Evolutionary conservation across 75 land plant species (phyloP).

Genomic region (Cupressus sempervirens): DNA sequence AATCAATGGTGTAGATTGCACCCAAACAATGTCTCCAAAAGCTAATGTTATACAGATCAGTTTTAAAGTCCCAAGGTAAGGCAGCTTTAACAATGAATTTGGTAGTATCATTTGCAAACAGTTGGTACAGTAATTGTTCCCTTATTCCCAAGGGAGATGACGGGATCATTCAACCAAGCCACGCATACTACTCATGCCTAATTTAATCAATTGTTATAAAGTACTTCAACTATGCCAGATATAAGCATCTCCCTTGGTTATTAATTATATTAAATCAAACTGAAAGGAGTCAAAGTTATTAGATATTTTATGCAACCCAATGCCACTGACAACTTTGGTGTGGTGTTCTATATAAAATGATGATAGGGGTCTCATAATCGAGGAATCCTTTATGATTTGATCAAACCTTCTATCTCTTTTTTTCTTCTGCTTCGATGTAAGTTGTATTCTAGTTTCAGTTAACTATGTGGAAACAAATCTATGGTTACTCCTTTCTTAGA

Average conservation of each 20-base stretch:
- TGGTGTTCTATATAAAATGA: background rate
- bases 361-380: too few relatives aligned
- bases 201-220: too few relatives aligned
- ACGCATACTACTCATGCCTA: background rate
- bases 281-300: too few relatives aligned
- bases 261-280: too few relatives aligned
- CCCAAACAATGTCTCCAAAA: background rate
- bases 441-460: too few relatives aligned
- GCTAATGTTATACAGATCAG: background rate
- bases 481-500: too few relatives aligned
- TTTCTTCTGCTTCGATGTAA: too few relatives aligned
- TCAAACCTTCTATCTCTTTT: too few relatives aligned
- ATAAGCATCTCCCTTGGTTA: background rate
- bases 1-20: background rate
- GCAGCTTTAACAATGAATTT: background rate
- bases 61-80: background rate
- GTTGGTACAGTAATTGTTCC: background rate
- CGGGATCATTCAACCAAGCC: background rate
- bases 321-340: background rate
- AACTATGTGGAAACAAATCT: too few relatives aligned
- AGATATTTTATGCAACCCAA: background rate
- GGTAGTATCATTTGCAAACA: background rate
- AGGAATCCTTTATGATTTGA: too few relatives aligned
- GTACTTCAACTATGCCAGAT: background rate
- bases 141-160: background rate